phyloP scores from a whole-genome alignment of 441 rosid genomes.

The Flueggea neowawraea region DNA sequence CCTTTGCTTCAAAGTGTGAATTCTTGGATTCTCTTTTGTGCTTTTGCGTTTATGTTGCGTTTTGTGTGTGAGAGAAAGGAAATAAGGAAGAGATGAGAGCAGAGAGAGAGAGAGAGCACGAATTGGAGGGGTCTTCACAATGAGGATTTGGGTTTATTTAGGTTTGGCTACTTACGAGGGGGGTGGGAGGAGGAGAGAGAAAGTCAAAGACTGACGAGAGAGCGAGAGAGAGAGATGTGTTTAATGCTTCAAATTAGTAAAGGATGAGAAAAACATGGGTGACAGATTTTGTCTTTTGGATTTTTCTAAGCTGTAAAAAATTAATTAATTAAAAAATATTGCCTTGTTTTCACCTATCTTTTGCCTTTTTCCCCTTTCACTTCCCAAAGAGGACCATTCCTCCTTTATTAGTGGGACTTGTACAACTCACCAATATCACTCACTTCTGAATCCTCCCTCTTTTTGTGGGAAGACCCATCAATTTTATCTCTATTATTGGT shows the following conservation, averaged over 20 bases:
- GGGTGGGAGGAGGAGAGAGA: constrained; percentile 12
- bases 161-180: constrained; percentile 15
- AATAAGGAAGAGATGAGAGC: neutral
- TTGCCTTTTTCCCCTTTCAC: neutral
- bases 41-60: neutral
- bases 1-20: neutral
- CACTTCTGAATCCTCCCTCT: too few species aligned
- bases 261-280: neutral
- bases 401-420: too few species aligned
- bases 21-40: neutral
- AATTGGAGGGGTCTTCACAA: constrained; percentile 13
- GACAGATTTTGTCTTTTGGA: constrained; percentile 2
- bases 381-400: neutral
- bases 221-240: constrained; percentile 9
- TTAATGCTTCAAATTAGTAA: neutral
- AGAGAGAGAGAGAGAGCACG: constrained; percentile 8
- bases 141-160: constrained; percentile 16
- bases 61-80: neutral
- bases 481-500: too few species aligned
- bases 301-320: neutral
- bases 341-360: neutral
- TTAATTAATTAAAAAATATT: too few species aligned
- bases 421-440: too few species aligned
- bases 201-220: constrained; percentile 13
- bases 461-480: too few species aligned